These are phyloP conservation scores for Blepharisma undulans DNA, from an alignment of 169 alveolate species.

Conservation along the genomic window DNA sequence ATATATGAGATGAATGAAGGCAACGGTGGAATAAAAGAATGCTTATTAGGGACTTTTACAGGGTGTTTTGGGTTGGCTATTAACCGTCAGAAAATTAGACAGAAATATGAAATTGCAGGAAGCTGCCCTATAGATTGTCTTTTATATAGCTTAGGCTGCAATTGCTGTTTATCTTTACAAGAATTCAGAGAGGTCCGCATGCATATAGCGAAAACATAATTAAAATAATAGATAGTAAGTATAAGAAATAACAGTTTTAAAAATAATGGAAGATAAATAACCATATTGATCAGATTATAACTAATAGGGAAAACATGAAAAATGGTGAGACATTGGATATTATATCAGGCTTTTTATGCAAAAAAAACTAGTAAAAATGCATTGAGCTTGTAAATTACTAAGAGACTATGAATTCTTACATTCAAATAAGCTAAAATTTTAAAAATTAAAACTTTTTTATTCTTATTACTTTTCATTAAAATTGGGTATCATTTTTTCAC, in stretches of 20 bases:
- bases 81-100: not conserved
- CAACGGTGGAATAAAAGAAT: not conserved
- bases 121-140: not conserved
- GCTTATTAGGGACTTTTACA: not conserved
- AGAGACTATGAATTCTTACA: no score
- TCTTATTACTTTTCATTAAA: not conserved
- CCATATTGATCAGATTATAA: not conserved
- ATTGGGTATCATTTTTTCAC: not conserved
- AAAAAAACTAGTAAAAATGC: not conserved
- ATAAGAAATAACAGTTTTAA: not conserved
- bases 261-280: not conserved
- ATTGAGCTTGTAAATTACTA: no score
- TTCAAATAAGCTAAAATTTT: no score
- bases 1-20: not conserved
- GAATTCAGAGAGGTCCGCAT: not conserved
- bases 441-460: no score
- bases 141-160: not conserved
- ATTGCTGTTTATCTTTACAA: not conserved
- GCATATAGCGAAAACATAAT: not conserved
- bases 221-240: not conserved
- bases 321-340: not conserved
- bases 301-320: not conserved
- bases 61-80: constrained; percentile 14
- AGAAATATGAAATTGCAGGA: constrained; percentile 17
- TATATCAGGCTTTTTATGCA: not conserved